Conservation (phyloP, 495 filamentous ascomycete genomes). For the Aspergillus sclerotioniger region DNA sequence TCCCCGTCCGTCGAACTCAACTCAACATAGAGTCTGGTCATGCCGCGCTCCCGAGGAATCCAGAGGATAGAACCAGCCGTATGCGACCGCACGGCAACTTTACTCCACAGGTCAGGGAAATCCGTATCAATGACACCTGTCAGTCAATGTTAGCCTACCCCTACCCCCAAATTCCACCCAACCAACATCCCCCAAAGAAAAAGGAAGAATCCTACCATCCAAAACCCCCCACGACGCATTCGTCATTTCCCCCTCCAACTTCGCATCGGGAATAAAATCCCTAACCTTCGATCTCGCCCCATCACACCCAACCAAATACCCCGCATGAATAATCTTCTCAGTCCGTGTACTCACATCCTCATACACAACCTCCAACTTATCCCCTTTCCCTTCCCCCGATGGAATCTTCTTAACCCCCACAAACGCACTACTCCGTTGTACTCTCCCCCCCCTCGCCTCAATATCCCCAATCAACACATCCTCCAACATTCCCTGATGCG, state of each 20-base stretch:
- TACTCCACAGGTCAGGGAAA: slow-evolving; percentile 76
- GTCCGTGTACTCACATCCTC: slow-evolving; percentile 21
- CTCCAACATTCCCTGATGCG: slow-evolving; percentile 75
- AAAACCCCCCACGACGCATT: slow-evolving; percentile 75
- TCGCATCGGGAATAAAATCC: slow-evolving; percentile 46
- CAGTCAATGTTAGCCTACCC: background rate
- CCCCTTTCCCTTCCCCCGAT: slow-evolving; percentile 2
- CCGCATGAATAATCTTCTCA: slow-evolving; percentile 15
- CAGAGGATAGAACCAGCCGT: slow-evolving; percentile 71
- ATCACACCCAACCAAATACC: slow-evolving; percentile 37
- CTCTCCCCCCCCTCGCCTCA: slow-evolving; percentile 51
- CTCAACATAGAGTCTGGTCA: slow-evolving; percentile 77
- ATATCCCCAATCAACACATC: slow-evolving; percentile 64
- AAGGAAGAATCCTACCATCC: slow-evolving; percentile 49
- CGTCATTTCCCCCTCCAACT: slow-evolving; percentile 60
- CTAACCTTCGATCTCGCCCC: slow-evolving; percentile 32
- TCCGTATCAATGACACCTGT: slow-evolving; percentile 65
- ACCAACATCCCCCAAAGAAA: too few species aligned
- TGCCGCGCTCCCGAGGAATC: slow-evolving; percentile 70
- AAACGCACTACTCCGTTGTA: slow-evolving; percentile 57
- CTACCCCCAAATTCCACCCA: too few species aligned
- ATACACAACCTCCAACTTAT: slow-evolving; percentile 28
- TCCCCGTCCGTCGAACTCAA: slow-evolving; percentile 65
- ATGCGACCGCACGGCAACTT: slow-evolving; percentile 63
- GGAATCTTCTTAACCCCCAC: slow-evolving; percentile 21